Conservation (phyloP, 805 yeast species). For the Grigorovia humatica region DNA sequence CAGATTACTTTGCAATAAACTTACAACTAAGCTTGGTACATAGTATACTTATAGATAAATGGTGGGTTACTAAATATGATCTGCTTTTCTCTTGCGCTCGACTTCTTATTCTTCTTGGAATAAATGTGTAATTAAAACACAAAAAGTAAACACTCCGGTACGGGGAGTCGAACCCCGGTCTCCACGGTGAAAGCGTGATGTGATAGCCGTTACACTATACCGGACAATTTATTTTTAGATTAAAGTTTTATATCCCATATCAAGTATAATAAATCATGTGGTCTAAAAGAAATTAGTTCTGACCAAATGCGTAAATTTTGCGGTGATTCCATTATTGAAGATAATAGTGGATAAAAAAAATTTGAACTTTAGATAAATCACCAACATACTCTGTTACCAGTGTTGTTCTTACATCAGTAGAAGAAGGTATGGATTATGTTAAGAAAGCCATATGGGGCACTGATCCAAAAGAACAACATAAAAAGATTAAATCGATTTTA, state of each 20-base stretch:
- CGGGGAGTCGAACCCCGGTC: conserved; percentile 31
- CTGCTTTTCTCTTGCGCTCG: too few species aligned
- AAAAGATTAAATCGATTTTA: conserved; percentile 67
- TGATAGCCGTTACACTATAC: conserved; percentile 30
- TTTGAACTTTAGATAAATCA: neutral
- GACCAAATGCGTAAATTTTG: too few species aligned
- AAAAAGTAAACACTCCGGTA: conserved; percentile 17
- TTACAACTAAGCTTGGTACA: too few species aligned
- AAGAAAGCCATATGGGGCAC: conserved; percentile 94
- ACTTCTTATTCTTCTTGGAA: too few species aligned
- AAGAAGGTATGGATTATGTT: conserved; percentile 56
- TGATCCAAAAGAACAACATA: conserved; percentile 78
- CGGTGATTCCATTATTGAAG: too few species aligned
- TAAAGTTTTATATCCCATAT: neutral
- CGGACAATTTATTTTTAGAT: conserved; percentile 12
- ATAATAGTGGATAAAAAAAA: too few species aligned
- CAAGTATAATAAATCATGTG: neutral
- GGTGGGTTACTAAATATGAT: too few species aligned
- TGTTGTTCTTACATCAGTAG: neutral
- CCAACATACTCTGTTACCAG: neutral
- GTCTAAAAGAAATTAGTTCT: too few species aligned
- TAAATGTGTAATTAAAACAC: too few species aligned
- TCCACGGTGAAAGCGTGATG: conserved; percentile 29
- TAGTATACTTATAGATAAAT: too few species aligned
- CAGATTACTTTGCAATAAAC: too few species aligned